These are phyloP conservation scores for Boletellus ananas DNA, from an alignment of 768 basidiomycete genomes.

Conservation along the genomic window DNA sequence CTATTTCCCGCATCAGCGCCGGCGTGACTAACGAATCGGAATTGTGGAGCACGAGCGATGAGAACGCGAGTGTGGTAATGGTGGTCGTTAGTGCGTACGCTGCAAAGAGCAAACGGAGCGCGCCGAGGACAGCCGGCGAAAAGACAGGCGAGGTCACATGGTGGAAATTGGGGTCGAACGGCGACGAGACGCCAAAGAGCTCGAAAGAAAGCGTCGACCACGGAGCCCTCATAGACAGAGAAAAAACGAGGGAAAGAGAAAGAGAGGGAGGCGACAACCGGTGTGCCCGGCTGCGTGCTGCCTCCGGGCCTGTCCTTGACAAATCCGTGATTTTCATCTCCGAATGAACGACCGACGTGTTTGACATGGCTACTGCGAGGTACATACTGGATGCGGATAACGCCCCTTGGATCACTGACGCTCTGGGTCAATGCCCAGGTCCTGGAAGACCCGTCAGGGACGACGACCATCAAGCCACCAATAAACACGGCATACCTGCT, in stretches of 20 bases:
- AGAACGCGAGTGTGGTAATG: conserved; percentile 33
- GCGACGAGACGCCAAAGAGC: conserved; percentile 33
- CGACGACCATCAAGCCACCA: not conserved
- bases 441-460: not conserved
- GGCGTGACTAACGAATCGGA: conserved; percentile 29
- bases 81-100: conserved; percentile 43
- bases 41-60: conserved; percentile 30
- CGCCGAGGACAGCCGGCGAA: conserved; percentile 41
- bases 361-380: not conserved
- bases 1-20: not conserved
- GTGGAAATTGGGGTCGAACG: conserved; percentile 38
- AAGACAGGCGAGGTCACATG: conserved; percentile 44
- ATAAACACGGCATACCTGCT: conserved; percentile 37
- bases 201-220: conserved; percentile 6
- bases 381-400: not conserved
- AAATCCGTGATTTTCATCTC: no score
- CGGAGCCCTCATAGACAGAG: not conserved
- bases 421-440: not conserved
- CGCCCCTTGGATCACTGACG: not conserved
- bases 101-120: conserved; percentile 45
- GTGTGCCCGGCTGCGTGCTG: not conserved
- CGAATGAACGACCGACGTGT: no score
- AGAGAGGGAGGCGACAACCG: no score
- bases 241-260: no score
- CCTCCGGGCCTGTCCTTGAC: not conserved